These are phyloP conservation scores for Endoconidiophora laricicola DNA, from an alignment of 2,329 filamentous ascomycete genomes.

Conservation along the genomic window DNA sequence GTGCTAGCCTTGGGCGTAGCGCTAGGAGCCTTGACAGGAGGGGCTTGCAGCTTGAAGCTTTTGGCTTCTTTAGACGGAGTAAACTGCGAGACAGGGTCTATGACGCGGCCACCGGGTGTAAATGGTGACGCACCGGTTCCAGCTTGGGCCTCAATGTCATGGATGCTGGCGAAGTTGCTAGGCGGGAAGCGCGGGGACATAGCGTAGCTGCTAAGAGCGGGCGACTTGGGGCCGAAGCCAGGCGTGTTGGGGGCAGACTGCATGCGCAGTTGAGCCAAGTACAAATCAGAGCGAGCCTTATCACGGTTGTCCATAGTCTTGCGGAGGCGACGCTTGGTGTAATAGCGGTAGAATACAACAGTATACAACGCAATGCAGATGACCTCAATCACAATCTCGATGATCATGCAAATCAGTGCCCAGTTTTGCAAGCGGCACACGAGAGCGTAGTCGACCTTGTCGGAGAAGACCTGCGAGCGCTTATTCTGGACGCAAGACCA, in stretches of 20 bases:
- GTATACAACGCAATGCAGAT: conserved; percentile 87
- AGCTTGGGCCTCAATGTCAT: conserved; percentile 24
- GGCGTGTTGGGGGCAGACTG: conserved; percentile 94
- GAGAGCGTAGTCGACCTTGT: conserved; percentile 75
- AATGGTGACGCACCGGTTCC: conserved; percentile 23
- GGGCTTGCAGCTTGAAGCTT: conserved; percentile 66
- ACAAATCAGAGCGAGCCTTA: conserved; percentile 83
- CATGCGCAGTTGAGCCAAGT: conserved; percentile 67
- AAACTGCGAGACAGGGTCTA: conserved; percentile 48
- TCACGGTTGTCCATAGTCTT: conserved; percentile 96
- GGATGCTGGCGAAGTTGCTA: conserved; percentile 34
- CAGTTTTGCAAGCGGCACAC: conserved; percentile 91
- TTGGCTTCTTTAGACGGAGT: conserved; percentile 32
- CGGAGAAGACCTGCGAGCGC: conserved; percentile 56
- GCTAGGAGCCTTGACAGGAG: conserved; percentile 60
- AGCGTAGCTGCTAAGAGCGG: conserved; percentile 28
- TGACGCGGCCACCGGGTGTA: conserved; percentile 36
- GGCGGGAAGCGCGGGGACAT: conserved; percentile 46
- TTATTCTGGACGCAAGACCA: conserved; percentile 93
- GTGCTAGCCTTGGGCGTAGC: conserved; percentile 51
- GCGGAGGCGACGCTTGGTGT: conserved; percentile 83
- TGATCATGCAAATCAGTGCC: conserved; percentile 90
- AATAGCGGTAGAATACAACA: conserved; percentile 93
- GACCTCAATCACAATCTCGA: conserved; percentile 84
- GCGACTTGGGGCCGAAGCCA: conserved; percentile 47